Base-by-base conservation (phyloP, 2,329 filamentous ascomycete species). In the Cladosporium halotolerans region DNA sequence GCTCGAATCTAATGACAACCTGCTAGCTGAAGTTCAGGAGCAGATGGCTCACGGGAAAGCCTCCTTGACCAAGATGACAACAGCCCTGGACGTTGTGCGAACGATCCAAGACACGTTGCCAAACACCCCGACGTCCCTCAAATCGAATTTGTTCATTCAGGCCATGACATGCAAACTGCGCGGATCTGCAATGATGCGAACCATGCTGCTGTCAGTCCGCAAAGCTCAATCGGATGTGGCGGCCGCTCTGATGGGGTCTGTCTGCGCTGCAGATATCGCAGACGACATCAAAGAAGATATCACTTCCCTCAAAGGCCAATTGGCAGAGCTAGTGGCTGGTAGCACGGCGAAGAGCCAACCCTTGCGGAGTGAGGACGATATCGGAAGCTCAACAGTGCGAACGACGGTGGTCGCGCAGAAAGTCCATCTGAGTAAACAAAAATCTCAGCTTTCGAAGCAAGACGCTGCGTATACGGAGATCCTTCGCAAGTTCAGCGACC, bases 391-490 rank as follows among this genome's bases (percentile, higher is more conserved):
- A 58, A 82, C 86, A 41, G 71, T 89, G 39, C 79, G 89, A 42
- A 89, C 88, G 1, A 92, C 88, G 0, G 82, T 92, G 32, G 82
- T 92, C 47, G 87, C 87, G 13, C 87, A 92, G 64, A 87, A 88
- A 65, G 87, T 93, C 14, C 84, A 90, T 63, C 76, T 93, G 39
- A 89, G 85, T 70, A 86, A 83, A 58, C 84, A 90, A 66, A 84
- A 84, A 59, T 83, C 86, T 1, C 76, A 80, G 3, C 76, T 92
- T 28, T 87, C 85, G 0, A 78, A 84, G 42, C 77, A 85, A 59
- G 88, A 92, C 70, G 82, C 80, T 58, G 77, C 79, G 4, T 89
- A 89, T 65, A 89, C 87, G 13, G 72, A 75, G 19, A 70, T 88
- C 9, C 76, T 91, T 4, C 80, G 86, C 58, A 66, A 68, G 1